Evolutionary conservation across 1,284 basidiomycete genomes (phyloP).

Genomic region (Apiotrichum veenhuisii): DNA sequence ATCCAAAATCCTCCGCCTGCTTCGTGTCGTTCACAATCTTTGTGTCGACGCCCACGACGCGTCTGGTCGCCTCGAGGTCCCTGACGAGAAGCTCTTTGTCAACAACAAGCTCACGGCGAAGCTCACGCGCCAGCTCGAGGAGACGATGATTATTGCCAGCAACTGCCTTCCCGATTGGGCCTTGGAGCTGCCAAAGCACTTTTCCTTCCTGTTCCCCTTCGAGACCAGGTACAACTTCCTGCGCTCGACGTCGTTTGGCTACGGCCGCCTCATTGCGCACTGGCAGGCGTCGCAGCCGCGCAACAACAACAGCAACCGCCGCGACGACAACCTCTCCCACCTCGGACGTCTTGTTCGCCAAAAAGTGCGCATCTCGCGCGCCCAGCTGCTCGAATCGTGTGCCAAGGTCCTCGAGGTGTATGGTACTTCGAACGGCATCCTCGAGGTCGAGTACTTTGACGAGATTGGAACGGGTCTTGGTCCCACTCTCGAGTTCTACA

Average conservation of each 20-base stretch:
- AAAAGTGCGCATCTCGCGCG: slow-evolving; percentile 93
- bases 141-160: slow-evolving; percentile 97
- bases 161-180: slow-evolving; percentile 97
- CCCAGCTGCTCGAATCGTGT: slow-evolving; percentile 92
- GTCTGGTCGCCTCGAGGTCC: slow-evolving; percentile 24
- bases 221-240: slow-evolving; percentile 94
- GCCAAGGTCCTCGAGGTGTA: slow-evolving; percentile 98
- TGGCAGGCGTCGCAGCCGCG: slow-evolving; percentile 78
- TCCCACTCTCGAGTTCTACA: slow-evolving; percentile 97
- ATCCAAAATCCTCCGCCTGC: slow-evolving; percentile 82
- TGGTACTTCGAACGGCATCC: slow-evolving; percentile 77
- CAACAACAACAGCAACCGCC: slow-evolving; percentile 64
- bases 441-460: slow-evolving; percentile 98
- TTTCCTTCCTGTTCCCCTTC: slow-evolving; percentile 98
- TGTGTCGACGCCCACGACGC: slow-evolving; percentile 54
- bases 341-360: slow-evolving; percentile 88
- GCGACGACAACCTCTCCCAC: slow-evolving; percentile 86
- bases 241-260: slow-evolving; percentile 95
- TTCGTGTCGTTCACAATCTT: slow-evolving; percentile 80
- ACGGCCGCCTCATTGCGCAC: slow-evolving; percentile 84
- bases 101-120: slow-evolving; percentile 99
- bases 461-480: slow-evolving; percentile 98
- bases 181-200: slow-evolving; percentile 84
- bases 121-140: slow-evolving; percentile 93
- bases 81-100: slow-evolving; percentile 78